These are phyloP conservation scores for Didymella lethalis DNA, from an alignment of 2,329 filamentous ascomycete genomes.

Conservation along the genomic window DNA sequence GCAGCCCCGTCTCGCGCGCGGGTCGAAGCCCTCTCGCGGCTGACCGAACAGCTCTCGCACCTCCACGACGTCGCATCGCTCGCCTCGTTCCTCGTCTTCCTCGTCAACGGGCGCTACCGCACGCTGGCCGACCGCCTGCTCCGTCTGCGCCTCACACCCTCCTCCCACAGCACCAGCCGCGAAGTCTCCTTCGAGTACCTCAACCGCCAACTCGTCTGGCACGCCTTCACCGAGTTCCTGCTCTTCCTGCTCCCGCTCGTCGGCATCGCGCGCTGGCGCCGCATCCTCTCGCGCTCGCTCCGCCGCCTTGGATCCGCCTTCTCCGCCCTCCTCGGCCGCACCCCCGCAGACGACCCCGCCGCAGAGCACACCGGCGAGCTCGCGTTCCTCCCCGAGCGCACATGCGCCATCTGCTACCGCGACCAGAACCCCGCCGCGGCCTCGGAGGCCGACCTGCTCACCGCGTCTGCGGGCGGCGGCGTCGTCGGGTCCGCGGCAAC, in stretches of 20 bases:
- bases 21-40: slow-evolving; percentile 66
- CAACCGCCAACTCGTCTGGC: slow-evolving; percentile 97
- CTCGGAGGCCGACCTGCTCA: slow-evolving; percentile 68
- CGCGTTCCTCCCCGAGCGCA: slow-evolving; percentile 86
- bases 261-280: slow-evolving; percentile 89
- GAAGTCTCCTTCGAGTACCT: slow-evolving; percentile 98
- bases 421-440: slow-evolving; percentile 79
- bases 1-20: slow-evolving; percentile 60
- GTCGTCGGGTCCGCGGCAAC: slow-evolving; percentile 88
- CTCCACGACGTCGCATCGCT: slow-evolving; percentile 83
- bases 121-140: slow-evolving; percentile 88
- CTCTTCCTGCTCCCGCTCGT: slow-evolving; percentile 96
- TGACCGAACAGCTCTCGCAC: slow-evolving; percentile 75
- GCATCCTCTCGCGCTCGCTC: slow-evolving; percentile 89
- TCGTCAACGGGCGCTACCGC: slow-evolving; percentile 88
- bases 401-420: slow-evolving; percentile 95
- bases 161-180: slow-evolving; percentile 81
- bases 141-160: slow-evolving; percentile 82
- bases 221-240: slow-evolving; percentile 99
- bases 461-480: slow-evolving; percentile 69
- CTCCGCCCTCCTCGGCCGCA: slow-evolving; percentile 59
- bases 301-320: slow-evolving; percentile 71
- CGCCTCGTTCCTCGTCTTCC: slow-evolving; percentile 85
- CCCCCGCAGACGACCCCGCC: slow-evolving; percentile 51
- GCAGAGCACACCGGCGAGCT: slow-evolving; percentile 72